Conservation (phyloP, 306 rosid genomes). For the Abrus precatorius region DNA sequence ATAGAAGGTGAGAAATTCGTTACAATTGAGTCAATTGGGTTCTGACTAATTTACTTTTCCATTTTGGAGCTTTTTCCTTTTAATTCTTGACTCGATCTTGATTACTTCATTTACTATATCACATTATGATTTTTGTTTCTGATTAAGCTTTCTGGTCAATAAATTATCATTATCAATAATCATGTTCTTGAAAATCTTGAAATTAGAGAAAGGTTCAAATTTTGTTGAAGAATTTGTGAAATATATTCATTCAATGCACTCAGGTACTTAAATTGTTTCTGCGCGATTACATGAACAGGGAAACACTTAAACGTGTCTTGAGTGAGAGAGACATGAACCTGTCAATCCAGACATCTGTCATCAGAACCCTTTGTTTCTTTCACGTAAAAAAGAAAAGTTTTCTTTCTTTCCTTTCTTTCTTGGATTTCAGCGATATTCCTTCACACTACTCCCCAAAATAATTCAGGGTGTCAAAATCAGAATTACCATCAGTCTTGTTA, state of each 20-base stretch:
- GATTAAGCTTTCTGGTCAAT: constrained; percentile 12
- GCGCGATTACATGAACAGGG: constrained; percentile 54
- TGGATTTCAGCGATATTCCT: constrained; percentile 56
- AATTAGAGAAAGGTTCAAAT: constrained; percentile 4
- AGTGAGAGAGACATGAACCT: constrained; percentile 61
- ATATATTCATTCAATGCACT: constrained; percentile 52
- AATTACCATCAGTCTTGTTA: constrained; percentile 33
- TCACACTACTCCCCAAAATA: constrained; percentile 42
- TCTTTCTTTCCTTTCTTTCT: constrained; percentile 2
- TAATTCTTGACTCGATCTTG: constrained; percentile 13
- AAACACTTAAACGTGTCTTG: constrained; percentile 63
- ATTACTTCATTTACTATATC: constrained; percentile 31
- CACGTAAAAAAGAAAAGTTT: constrained; percentile 5
- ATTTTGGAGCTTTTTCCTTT: not conserved
- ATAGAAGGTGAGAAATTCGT: constrained; percentile 45
- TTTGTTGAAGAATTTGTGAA: constrained; percentile 34
- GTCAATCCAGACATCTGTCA: constrained; percentile 55
- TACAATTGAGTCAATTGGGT: constrained; percentile 13
- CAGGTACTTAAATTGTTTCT: constrained; percentile 30
- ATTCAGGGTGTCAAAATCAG: constrained; percentile 47
- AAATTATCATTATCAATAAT: not conserved
- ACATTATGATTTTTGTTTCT: constrained; percentile 29
- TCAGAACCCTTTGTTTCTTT: constrained; percentile 58
- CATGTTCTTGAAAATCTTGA: not conserved
- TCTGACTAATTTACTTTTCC: constrained; percentile 26